These are phyloP conservation scores for Aspergillus alliaceus DNA, from an alignment of 2,329 filamentous ascomycete genomes.

Conservation along the genomic window DNA sequence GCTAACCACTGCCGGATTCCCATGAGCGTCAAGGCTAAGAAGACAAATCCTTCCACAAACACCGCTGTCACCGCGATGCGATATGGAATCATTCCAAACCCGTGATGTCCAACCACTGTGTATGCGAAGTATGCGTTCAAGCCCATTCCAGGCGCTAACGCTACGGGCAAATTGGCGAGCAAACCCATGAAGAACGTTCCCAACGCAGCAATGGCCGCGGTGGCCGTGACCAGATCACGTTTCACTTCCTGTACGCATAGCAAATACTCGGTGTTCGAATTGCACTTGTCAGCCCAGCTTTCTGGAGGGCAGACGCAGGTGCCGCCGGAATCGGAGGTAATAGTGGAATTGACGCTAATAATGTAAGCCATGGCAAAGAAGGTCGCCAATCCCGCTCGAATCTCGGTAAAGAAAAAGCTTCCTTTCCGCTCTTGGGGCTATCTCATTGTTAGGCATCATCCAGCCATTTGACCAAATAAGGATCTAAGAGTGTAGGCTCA, in stretches of 20 bases:
- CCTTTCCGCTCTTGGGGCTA: conserved; percentile 71
- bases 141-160: conserved; percentile 73
- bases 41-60: conserved; percentile 85
- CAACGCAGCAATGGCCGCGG: conserved; percentile 77
- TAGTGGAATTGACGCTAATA: conserved; percentile 65
- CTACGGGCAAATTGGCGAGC: conserved; percentile 76
- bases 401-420: conserved; percentile 77
- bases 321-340: conserved; percentile 71
- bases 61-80: conserved; percentile 77
- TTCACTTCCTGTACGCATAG: conserved; percentile 58
- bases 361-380: conserved; percentile 83
- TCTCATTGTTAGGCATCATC: conserved; percentile 2
- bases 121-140: conserved; percentile 87
- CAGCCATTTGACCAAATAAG: background rate
- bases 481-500: conserved; percentile 47
- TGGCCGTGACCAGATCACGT: conserved; percentile 79
- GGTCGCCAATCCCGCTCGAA: conserved; percentile 78
- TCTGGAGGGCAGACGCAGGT: conserved; percentile 69
- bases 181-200: conserved; percentile 82
- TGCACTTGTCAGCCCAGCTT: conserved; percentile 47
- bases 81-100: conserved; percentile 71
- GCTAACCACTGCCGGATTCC: conserved; percentile 88
- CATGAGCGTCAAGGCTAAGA: conserved; percentile 74
- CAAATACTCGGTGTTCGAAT: conserved; percentile 47
- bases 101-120: conserved; percentile 75